Percentiles rank a stretch among this genome's conserved stretches.
Evolutionary conservation across 805 yeast genomes (phyloP).

Genomic region (Candida nemodendra): DNA sequence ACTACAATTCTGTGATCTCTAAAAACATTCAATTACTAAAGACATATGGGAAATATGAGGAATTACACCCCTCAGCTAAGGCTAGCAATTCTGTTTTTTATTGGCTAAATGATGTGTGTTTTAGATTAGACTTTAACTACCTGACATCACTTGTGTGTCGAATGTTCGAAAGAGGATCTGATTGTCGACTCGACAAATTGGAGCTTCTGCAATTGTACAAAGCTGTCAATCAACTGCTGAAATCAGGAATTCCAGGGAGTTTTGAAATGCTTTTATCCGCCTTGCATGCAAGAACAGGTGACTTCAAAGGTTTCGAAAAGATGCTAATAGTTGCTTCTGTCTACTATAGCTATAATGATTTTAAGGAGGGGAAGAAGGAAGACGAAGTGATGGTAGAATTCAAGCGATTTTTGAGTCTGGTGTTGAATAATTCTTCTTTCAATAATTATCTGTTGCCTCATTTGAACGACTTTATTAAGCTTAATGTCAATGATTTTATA

Average conservation of each 20-base stretch:
- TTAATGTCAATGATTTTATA: slow-evolving; percentile 32
- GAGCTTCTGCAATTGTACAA: slow-evolving; percentile 27
- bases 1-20: slow-evolving; percentile 20
- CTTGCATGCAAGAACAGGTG: slow-evolving; percentile 6
- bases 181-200: slow-evolving; percentile 23
- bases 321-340: slow-evolving; percentile 17
- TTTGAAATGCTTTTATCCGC: slow-evolving; percentile 14
- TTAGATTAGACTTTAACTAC: slow-evolving; percentile 24
- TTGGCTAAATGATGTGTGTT: slow-evolving; percentile 16
- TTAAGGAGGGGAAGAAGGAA: slow-evolving; percentile 13
- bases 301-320: slow-evolving; percentile 15
- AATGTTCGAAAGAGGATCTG: slow-evolving; percentile 23
- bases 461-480: slow-evolving; percentile 31
- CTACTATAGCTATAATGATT: slow-evolving; percentile 14
- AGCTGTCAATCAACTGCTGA: slow-evolving; percentile 25
- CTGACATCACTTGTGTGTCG: slow-evolving; percentile 18
- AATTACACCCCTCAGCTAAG: not conserved
- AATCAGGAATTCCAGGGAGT: slow-evolving; percentile 10
- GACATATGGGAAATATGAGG: slow-evolving; percentile 3
- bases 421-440: slow-evolving; percentile 26
- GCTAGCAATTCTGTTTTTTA: slow-evolving; percentile 5
- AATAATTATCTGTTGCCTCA: slow-evolving; percentile 23
- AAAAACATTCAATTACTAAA: slow-evolving; percentile 23
- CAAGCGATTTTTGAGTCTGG: slow-evolving; percentile 28
- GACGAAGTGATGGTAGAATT: slow-evolving; percentile 30